Conservation (phyloP, 2,329 filamentous ascomycete genomes). For the Drechmeria coniospora region DNA sequence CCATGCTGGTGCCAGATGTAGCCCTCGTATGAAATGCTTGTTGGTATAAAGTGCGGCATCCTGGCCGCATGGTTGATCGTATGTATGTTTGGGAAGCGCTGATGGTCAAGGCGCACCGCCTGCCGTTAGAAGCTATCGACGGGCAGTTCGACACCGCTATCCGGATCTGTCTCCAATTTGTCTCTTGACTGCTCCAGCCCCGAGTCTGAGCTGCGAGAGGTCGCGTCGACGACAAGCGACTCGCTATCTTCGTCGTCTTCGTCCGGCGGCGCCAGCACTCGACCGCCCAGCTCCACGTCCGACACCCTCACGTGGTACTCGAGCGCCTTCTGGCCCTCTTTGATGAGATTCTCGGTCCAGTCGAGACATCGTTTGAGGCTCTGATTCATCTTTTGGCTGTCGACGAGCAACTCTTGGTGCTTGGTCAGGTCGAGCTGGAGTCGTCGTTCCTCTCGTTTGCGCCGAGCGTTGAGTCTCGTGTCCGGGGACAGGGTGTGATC, state of each 20-base stretch:
- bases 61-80: neutral
- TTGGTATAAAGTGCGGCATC: neutral
- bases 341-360: conserved; percentile 83
- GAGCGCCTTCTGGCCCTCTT: conserved; percentile 73
- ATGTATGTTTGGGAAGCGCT: neutral
- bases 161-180: conserved; percentile 30
- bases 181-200: conserved; percentile 15
- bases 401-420: conserved; percentile 75
- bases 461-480: conserved; percentile 23
- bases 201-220: conserved; percentile 9
- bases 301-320: conserved; percentile 65
- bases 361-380: conserved; percentile 78
- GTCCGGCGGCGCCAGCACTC: conserved; percentile 55
- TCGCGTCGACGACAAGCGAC: conserved; percentile 7
- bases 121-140: conserved; percentile 22
- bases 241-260: conserved; percentile 32
- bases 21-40: conserved; percentile 1
- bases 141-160: conserved; percentile 36
- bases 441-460: conserved; percentile 65
- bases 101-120: no score
- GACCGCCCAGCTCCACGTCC: conserved; percentile 68
- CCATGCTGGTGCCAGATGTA: neutral
- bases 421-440: conserved; percentile 75
- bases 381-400: conserved; percentile 91
- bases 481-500: conserved; percentile 25